A percentile compares a stretch with the other conserved stretches of the same genome.
Evolutionary conservation across 306 rosid species (phyloP).

Genomic region (Gleditsia sinensis): DNA sequence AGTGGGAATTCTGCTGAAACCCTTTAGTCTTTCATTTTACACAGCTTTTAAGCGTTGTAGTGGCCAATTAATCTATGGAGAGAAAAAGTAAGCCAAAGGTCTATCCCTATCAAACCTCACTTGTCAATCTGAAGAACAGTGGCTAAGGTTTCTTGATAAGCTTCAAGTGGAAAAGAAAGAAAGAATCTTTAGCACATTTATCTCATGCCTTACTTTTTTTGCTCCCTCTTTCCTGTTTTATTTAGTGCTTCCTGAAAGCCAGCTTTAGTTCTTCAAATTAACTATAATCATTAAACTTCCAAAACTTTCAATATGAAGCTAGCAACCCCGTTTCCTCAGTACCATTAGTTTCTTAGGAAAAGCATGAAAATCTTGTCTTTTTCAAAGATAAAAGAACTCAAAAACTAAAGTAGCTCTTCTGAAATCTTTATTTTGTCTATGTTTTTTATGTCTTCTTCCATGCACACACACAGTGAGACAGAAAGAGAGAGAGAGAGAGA

Average conservation of each 20-base stretch:
- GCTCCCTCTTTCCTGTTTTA: constrained; percentile 17
- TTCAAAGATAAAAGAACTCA: background rate
- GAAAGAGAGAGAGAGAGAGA: constrained; percentile 13
- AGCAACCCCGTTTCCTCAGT: background rate
- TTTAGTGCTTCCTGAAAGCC: constrained; percentile 6
- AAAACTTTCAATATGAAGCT: constrained; percentile 9
- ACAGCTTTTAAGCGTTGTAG: constrained; percentile 35
- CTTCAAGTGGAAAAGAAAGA: constrained; percentile 43
- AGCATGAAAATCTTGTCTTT: background rate
- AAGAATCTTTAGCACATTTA: constrained; percentile 44
- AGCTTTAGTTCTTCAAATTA: constrained; percentile 17
- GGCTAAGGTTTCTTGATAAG: constrained; percentile 42
- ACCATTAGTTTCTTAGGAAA: background rate
- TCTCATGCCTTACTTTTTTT: constrained; percentile 43
- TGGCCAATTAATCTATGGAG: constrained; percentile 36
- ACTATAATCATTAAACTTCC: constrained; percentile 14
- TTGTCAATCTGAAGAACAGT: constrained; percentile 43
- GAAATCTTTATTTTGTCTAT: background rate
- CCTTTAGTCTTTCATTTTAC: constrained; percentile 29
- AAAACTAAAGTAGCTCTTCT: background rate
- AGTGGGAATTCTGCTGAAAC: constrained; percentile 29
- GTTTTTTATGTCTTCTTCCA: constrained; percentile 36
- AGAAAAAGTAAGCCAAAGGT: constrained; percentile 35
- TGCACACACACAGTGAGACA: constrained; percentile 43
- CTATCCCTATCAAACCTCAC: constrained; percentile 42